Evolutionary conservation across 78 protist genomes (phyloP).

Genomic region (Dictyostelium firmibasis): DNA sequence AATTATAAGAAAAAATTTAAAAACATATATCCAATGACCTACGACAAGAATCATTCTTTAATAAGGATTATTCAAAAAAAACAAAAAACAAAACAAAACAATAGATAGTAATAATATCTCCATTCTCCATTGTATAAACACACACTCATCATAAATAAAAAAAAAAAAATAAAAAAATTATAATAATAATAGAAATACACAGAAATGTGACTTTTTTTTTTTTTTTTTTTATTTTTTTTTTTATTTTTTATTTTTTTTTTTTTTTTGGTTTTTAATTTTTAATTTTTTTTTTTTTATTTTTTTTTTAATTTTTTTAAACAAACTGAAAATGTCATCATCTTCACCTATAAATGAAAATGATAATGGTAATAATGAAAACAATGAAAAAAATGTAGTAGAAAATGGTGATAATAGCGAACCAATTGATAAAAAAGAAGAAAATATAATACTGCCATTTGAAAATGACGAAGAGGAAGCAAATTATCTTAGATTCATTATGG

Average conservation of each 20-base stretch:
- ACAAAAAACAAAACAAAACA: neutral
- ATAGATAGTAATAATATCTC: neutral
- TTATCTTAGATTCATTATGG: constrained; percentile 65
- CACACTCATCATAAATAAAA: too few species aligned
- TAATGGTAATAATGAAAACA: neutral
- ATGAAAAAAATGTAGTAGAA: neutral
- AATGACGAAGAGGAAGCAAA: constrained; percentile 58
- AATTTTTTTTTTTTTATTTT: neutral
- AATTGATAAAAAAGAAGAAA: neutral
- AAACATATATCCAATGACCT: neutral
- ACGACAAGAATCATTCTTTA: neutral
- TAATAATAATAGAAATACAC: too few species aligned
- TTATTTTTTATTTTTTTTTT: too few species aligned
- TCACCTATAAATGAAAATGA: neutral
- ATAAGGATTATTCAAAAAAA: neutral
- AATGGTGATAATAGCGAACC: neutral
- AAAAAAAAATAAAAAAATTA: too few species aligned
- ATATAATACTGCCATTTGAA: neutral
- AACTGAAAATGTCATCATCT: neutral
- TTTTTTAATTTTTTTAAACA: neutral
- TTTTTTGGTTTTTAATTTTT: too few species aligned
- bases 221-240: too few species aligned
- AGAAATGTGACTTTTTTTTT: too few species aligned
- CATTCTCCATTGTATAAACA: neutral
- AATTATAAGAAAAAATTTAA: neutral